Conservation (phyloP, 2,329 filamentous ascomycete species). For the Trichoderma sp. region DNA sequence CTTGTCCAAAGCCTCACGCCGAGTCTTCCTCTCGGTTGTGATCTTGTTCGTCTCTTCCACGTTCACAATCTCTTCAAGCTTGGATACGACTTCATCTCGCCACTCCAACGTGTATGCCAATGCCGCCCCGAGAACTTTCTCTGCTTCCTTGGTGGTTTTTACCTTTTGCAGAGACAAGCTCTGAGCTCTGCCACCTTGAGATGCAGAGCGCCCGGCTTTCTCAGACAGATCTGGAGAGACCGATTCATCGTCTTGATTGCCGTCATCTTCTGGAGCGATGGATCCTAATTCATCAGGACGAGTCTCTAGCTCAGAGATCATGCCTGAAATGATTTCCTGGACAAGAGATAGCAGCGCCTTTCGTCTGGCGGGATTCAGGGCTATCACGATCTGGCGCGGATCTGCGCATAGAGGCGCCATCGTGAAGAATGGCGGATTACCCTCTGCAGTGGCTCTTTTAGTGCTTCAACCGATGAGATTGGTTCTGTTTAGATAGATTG, state of each 20-base stretch:
- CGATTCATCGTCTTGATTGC: conserved; percentile 23
- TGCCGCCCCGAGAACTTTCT: conserved; percentile 54
- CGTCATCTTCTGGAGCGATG: conserved; percentile 34
- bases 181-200: not conserved
- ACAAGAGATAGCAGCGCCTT: conserved; percentile 56
- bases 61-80: conserved; percentile 69
- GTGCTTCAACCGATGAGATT: not conserved
- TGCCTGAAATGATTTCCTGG: conserved; percentile 56
- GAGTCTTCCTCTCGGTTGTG: conserved; percentile 51
- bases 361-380: conserved; percentile 57
- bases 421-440: conserved; percentile 5
- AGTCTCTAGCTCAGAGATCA: conserved; percentile 56
- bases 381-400: conserved; percentile 59
- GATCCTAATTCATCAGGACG: conserved; percentile 40
- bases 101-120: conserved; percentile 77
- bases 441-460: not conserved
- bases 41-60: conserved; percentile 54
- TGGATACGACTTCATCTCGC: conserved; percentile 69
- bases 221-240: not conserved
- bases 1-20: conserved; percentile 48
- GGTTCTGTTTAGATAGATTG: not conserved
- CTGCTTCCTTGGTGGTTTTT: conserved; percentile 36
- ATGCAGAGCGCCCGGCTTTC: not conserved
- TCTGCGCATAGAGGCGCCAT: conserved; percentile 61
- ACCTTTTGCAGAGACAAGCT: not conserved